Evolutionary conservation across 306 rosid genomes (phyloP), one percentile per base, ranked within the genome.

Genomic region (Lathyrus tuberosus): DNA sequence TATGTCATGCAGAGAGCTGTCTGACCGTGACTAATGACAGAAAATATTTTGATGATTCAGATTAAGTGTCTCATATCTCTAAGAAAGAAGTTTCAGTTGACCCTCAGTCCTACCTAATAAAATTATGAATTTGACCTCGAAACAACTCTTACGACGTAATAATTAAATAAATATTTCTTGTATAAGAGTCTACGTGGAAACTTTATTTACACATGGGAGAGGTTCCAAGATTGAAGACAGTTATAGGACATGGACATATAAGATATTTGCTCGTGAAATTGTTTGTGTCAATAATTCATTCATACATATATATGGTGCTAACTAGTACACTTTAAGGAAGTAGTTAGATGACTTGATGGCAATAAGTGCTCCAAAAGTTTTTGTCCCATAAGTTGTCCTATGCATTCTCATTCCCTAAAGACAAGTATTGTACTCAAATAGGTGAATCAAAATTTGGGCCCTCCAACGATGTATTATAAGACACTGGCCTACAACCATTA

Each of bases 401-500:
- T 51, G 53, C 28, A 54, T 15, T 52, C 73, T 74, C 71, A 78
- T 71, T 78, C 66, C 56, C 66, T 65, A 15, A 67, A 46, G 81
- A 78, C 83, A 71, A 51, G 75, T 65, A 16, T 66, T 65, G 72
- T 38, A 74, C 63, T 53, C 38, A 58, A 56, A 61, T 65, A 12
- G 58, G 63, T 69, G 69, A 53, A 51, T 74, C 78, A 38, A 49
- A 28, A 65, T 74, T 54, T 62, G 58, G 78, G 80, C 78, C 86
- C 86, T 62, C 31, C 38, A 3, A 8, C 54, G 26, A 8, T 20
- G 43, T 10, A 82, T 53, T 10, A 48, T 16, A 75, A 44, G 73
- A 71, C 78, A 65, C 37, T 24, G 30, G n/a, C 12, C 6, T 70
- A 75, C 69, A 65, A 12, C 66, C 18, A 31, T 53, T 46, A 52